These are phyloP conservation scores for Prunus kanzakura DNA, from an alignment of 306 rosid species.

Conservation along the genomic window DNA sequence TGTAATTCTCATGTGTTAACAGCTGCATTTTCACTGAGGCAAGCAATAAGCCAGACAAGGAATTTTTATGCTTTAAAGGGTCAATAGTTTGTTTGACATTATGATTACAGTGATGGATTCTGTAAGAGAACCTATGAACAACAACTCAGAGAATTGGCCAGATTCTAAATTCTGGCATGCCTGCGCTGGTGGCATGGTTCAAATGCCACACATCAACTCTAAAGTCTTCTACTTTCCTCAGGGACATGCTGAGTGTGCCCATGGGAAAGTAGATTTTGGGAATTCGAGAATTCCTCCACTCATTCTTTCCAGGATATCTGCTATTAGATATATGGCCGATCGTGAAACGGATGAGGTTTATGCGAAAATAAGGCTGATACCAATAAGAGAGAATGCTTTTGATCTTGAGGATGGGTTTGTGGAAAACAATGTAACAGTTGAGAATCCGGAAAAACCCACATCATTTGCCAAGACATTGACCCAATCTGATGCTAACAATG, in stretches of 20 bases:
- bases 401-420: slow-evolving; percentile 42
- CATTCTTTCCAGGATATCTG: slow-evolving; percentile 62
- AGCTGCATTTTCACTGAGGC: neutral
- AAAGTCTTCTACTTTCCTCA: slow-evolving; percentile 90
- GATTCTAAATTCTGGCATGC: slow-evolving; percentile 96
- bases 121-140: slow-evolving; percentile 33
- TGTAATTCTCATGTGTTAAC: slow-evolving; percentile 3
- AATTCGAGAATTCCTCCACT: slow-evolving; percentile 48
- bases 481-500: slow-evolving; percentile 96
- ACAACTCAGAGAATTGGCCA: slow-evolving; percentile 47
- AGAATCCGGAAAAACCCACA: slow-evolving; percentile 51
- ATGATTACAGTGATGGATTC: slow-evolving; percentile 62
- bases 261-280: slow-evolving; percentile 50
- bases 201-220: slow-evolving; percentile 79
- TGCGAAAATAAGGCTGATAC: slow-evolving; percentile 56
- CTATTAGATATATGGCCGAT: slow-evolving; percentile 81
- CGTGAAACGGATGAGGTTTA: slow-evolving; percentile 84
- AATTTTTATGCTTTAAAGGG: slow-evolving; percentile 9
- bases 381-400: slow-evolving; percentile 49
- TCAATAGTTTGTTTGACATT: neutral
- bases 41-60: neutral
- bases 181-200: slow-evolving; percentile 96
- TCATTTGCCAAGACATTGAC: slow-evolving; percentile 94
- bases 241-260: slow-evolving; percentile 84
- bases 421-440: slow-evolving; percentile 33